Base-by-base conservation (phyloP, 257 asterid species). In the Nemophila menziesii region DNA sequence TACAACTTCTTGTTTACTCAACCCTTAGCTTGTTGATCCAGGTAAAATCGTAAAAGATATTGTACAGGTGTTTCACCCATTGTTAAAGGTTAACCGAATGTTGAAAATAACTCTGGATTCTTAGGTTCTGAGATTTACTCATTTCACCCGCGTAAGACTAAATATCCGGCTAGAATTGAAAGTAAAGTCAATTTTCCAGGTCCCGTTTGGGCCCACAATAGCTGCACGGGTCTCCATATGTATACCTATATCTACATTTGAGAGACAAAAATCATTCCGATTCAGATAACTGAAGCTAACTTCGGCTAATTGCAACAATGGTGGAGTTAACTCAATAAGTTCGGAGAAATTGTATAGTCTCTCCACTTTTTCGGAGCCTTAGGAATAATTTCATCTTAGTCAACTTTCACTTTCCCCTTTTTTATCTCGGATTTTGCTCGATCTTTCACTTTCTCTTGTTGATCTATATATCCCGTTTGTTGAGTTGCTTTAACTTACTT, bases 1-100 rank as follows among this genome's bases (percentile, higher is more conserved):
- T 11, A 55, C 61, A 11, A 47, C 54, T 34, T 55, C 61, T 55
- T 55, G 61, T 16, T 46, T 55, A 20, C 61, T 44, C 1, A 21
- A 19, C 5, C 61, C 61, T 33, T n/a, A n/a, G n/a, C n/a, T n/a
- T 55, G 46, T 23, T 55, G 61, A 38, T 55, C 54, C 0, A 47
- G 61, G 39, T 55, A 29, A 12, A 55, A 40, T 2, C 54, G 61
- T 8, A 55, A 47, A 13, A 55, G 54, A 23, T 55, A 45, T 4
- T 46, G 49, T 11, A 55, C 47, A 11, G 53, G 54, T 20, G 52
- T 55, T 44, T 55, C 61, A 23, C 36, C 61, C 61, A 45, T 55
- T 20, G 54, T 55, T n/a, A n/a, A n/a, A n/a, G n/a, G n/a, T n/a
- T n/a, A n/a, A n/a, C n/a, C n/a, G n/a, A n/a, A n/a, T n/a, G n/a